Conservation (phyloP, 1,139 yeast species). For the Candida sanyaensis region DNA sequence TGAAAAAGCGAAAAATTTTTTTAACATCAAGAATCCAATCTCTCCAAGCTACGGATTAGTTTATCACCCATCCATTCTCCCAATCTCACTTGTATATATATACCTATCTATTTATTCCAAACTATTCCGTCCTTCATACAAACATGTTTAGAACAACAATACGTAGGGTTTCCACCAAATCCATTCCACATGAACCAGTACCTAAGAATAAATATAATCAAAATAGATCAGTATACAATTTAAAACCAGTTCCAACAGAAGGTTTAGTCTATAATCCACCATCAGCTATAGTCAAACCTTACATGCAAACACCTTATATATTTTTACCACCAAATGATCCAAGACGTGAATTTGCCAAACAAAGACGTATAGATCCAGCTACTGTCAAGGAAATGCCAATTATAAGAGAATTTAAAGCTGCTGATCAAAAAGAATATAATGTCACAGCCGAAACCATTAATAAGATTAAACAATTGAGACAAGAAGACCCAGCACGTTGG, state of each 20-base stretch:
- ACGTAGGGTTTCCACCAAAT: conserved; percentile 13
- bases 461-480: conserved; percentile 64
- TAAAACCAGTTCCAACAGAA: conserved; percentile 41
- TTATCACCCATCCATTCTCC: background rate
- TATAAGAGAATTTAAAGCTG: conserved; percentile 35
- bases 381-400: conserved; percentile 58
- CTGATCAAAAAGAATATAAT: conserved; percentile 51
- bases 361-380: conserved; percentile 21
- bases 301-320: conserved; percentile 61
- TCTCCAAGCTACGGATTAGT: conserved; percentile 1
- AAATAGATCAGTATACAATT: conserved; percentile 42
- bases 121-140: background rate
- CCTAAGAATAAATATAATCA: conserved; percentile 42
- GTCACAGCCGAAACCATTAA: conserved; percentile 60
- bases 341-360: conserved; percentile 44
- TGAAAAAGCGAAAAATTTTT: conserved; percentile 4
- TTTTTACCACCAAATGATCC: conserved; percentile 70
- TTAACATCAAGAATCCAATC: background rate
- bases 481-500: conserved; percentile 62
- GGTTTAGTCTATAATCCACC: conserved; percentile 47
- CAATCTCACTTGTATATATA: background rate
- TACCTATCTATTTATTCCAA: background rate
- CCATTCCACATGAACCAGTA: conserved; percentile 35
- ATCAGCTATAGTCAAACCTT: conserved; percentile 26
- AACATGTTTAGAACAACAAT: conserved; percentile 12